phyloP scores from a whole-genome alignment of 441 rosid species.

The Adansonia rubrostipa region DNA sequence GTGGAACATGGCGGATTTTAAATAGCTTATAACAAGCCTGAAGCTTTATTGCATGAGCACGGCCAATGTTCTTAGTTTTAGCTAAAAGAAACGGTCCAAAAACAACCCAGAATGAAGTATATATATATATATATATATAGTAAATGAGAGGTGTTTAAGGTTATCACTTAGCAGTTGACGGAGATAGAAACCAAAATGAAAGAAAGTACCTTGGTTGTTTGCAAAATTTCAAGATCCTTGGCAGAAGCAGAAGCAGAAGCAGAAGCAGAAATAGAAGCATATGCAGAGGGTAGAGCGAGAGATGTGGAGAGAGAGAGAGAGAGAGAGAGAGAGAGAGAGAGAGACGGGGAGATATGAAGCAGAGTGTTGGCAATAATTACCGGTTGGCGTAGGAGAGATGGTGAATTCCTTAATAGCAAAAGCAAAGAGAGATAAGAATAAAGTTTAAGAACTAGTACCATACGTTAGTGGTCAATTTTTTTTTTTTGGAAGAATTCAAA shows the following conservation, averaged over 20 bases:
- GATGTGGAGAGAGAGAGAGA: too few species aligned
- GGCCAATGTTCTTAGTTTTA: not conserved
- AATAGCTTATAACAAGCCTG: not conserved
- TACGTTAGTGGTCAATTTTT: too few species aligned
- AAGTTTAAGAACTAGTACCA: too few species aligned
- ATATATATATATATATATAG: too few species aligned
- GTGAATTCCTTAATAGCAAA: slow-evolving; percentile 47
- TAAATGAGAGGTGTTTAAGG: not conserved
- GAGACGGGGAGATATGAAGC: too few species aligned
- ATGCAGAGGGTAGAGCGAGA: not conserved
- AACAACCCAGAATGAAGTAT: not conserved
- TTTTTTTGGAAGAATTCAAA: too few species aligned
- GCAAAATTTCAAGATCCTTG: slow-evolving; percentile 13
- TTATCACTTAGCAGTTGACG: not conserved
- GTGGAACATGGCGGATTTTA: not conserved
- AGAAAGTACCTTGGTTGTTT: not conserved
- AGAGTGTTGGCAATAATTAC: slow-evolving; percentile 8
- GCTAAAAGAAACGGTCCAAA: not conserved
- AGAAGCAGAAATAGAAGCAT: slow-evolving; percentile 4
- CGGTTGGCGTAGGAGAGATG: not conserved
- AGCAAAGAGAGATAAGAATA: slow-evolving; percentile 8
- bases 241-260: not conserved
- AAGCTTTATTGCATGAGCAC: not conserved
- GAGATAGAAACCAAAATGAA: not conserved
- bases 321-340: too few species aligned